Conservation (phyloP, 306 rosid genomes). For the Casuarina glauca region DNA sequence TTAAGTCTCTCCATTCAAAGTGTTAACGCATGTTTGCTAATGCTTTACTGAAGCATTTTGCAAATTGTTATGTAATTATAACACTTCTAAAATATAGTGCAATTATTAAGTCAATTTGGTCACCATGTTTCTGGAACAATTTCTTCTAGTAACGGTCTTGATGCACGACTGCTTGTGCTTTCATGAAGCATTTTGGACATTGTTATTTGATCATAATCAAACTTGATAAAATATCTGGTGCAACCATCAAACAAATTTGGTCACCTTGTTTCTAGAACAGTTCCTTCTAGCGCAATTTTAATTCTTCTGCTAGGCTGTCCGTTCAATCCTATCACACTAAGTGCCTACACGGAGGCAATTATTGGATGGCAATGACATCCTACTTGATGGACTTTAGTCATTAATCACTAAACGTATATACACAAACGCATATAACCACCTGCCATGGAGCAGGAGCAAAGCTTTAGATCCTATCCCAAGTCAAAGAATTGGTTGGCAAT, state of each 20-base stretch:
- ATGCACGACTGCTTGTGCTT: not conserved
- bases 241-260: not conserved
- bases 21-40: not conserved
- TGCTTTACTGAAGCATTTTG: constrained; percentile 11
- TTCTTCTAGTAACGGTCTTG: not conserved
- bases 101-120: not conserved
- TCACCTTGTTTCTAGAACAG: not conserved
- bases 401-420: not conserved
- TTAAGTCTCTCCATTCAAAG: constrained; percentile 13
- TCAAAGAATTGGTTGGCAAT: constrained; percentile 22
- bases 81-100: not conserved
- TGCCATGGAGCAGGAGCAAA: not conserved
- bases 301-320: not conserved
- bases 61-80: not conserved
- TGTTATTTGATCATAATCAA: not conserved
- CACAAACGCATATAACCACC: not conserved
- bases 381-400: not conserved
- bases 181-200: not conserved
- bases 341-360: not conserved
- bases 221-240: not conserved
- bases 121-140: not conserved
- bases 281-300: not conserved
- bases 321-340: not conserved
- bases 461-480: constrained; percentile 13
- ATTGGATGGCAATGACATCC: not conserved